Evolutionary conservation across 805 yeast species (phyloP), one percentile per base, ranked within the genome.

Genomic region (Starmerella apicola): DNA sequence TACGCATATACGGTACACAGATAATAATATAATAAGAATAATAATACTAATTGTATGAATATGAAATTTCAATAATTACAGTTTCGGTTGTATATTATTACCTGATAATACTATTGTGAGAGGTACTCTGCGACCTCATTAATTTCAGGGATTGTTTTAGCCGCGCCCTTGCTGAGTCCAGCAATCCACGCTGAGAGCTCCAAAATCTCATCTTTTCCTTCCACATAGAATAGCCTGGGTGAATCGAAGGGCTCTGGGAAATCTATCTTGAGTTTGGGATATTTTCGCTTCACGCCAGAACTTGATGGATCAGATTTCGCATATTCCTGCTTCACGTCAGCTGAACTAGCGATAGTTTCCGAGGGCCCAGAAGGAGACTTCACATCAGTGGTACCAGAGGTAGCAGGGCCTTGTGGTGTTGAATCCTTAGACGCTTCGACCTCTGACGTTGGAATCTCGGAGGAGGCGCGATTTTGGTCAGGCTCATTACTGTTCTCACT

Each of bases 181-280:
- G 45, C 38, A 28, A 57, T 38, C 62, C 62, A 58, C 13, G 32
- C 43, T 3, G 53, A 52, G 15, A 58, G 51, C 34, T 34, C 38
- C 26, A 21, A 12, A 13, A 57, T 41, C 25, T 52, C 39, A 5
- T 49, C 48, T 25, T 40, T 41, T 34, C 61, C 61, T 18, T 51
- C 39, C 0, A 55, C 52, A 26, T 41, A 39, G 37, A 46, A 53
- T 13, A 56, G 44, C 13, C 36, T 37, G n/a, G 41, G 36, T 41
- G 36, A 31, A 15, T 38, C 21, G 22, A 41, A 29, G 6, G 44
- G 46, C 15, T 9, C 21, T 10, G 42, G 39, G 19, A 31, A 41
- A 29, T 32, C 34, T 28, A 45, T 33, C 21, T 45, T 48, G 31
- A 45, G 40, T 33, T 45, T 44, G 7, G 51, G 50, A 24, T 43